These are phyloP conservation scores for Zygoascus biomembranicola DNA, from an alignment of 805 yeast species.

Conservation along the genomic window DNA sequence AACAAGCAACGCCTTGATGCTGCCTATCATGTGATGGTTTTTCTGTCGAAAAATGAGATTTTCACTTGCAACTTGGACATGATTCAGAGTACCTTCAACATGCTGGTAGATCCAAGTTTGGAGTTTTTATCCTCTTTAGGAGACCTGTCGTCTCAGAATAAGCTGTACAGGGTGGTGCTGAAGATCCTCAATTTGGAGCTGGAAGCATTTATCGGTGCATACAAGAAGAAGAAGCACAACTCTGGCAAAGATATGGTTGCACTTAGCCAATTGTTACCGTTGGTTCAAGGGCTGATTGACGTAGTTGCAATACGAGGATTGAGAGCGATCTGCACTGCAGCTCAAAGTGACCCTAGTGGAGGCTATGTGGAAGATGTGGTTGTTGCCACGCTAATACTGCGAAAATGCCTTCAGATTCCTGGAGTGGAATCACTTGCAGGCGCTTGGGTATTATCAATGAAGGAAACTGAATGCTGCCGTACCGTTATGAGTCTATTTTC, in stretches of 20 bases:
- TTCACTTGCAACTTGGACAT: background rate
- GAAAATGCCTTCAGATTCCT: constrained; percentile 39
- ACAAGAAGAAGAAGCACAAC: background rate
- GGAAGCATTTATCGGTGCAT: constrained; percentile 5
- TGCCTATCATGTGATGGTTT: constrained; percentile 33
- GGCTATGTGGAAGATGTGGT: constrained; percentile 55
- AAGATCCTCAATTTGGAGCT: constrained; percentile 19
- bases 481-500: constrained; percentile 60
- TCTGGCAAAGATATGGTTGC: background rate
- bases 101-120: constrained; percentile 27
- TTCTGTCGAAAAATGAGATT: background rate
- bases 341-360: constrained; percentile 47
- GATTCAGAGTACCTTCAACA: constrained; percentile 10
- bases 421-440: constrained; percentile 18
- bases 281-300: constrained; percentile 42
- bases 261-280: constrained; percentile 14
- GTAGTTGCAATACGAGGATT: constrained; percentile 59
- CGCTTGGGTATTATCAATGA: constrained; percentile 44
- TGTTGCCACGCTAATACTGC: constrained; percentile 55
- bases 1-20: constrained; percentile 60
- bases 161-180: constrained; percentile 21
- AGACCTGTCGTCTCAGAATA: constrained; percentile 24
- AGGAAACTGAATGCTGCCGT: constrained; percentile 52
- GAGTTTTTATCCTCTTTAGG: constrained; percentile 28
- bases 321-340: constrained; percentile 46